Evolutionary conservation across 305 asterid species (phyloP).

Genomic region (Vinca major): DNA sequence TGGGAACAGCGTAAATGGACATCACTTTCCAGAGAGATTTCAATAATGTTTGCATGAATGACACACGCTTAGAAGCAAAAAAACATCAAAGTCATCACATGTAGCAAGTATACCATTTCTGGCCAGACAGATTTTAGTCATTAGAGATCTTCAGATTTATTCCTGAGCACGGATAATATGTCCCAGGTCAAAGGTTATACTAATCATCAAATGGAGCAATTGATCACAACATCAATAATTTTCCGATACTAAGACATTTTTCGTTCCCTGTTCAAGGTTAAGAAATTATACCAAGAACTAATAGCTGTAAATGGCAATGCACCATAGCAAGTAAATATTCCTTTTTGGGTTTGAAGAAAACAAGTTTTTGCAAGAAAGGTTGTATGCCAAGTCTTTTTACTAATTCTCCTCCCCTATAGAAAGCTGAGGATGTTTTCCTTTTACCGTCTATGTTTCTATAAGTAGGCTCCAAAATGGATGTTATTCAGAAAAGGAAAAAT

Average conservation of each 20-base stretch:
- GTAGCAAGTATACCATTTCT: neutral
- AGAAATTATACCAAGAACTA: neutral
- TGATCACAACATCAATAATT: too few species aligned
- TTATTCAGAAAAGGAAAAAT: neutral
- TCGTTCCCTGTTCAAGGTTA: neutral
- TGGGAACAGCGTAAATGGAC: neutral
- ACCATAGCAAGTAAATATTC: neutral
- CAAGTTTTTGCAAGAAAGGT: neutral
- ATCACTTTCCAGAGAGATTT: neutral
- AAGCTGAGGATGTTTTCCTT: neutral
- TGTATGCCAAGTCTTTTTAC: too few species aligned
- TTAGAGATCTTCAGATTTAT: neutral
- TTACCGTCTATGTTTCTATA: neutral
- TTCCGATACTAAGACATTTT: neutral
- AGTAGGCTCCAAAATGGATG: neutral
- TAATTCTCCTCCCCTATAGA: neutral
- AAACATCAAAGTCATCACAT: neutral
- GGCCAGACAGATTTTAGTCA: neutral
- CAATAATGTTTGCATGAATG: neutral
- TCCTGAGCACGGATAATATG: neutral
- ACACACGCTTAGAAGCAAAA: neutral
- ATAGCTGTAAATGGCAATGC: neutral
- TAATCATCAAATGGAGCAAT: neutral
- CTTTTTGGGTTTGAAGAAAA: neutral
- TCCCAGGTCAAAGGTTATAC: neutral